Conservation (phyloP, 768 basidiomycete species). For the Suillus subalutaceus region DNA sequence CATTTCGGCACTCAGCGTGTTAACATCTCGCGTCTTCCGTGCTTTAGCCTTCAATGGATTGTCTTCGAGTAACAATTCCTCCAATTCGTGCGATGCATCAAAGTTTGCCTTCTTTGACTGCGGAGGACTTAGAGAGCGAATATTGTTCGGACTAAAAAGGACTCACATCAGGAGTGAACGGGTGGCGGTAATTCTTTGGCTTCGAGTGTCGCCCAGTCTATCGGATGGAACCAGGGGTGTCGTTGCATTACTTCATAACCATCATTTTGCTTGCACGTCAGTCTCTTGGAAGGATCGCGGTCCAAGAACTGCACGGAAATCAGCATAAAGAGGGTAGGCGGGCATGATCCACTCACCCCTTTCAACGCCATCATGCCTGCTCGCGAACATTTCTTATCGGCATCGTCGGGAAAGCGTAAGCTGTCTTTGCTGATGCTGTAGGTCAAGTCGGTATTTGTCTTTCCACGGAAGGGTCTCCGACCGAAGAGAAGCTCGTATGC, state of each 20-base stretch:
- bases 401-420: slow-evolving; percentile 90
- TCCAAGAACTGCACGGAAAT: slow-evolving; percentile 71
- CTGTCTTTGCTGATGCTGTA: slow-evolving; percentile 89
- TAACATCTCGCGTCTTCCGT: slow-evolving; percentile 85
- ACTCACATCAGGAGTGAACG: slow-evolving; percentile 85
- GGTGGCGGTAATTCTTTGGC: slow-evolving; percentile 72
- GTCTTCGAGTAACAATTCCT: slow-evolving; percentile 93
- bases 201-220: slow-evolving; percentile 90
- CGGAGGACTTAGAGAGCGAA: neutral
- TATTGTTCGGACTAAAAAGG: slow-evolving; percentile 6
- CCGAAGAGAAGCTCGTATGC: slow-evolving; percentile 93
- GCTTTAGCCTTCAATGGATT: slow-evolving; percentile 95
- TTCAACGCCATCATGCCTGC: slow-evolving; percentile 79
- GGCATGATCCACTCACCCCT: slow-evolving; percentile 57
- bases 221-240: slow-evolving; percentile 85
- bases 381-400: slow-evolving; percentile 74
- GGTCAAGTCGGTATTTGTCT: slow-evolving; percentile 91
- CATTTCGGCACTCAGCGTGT: slow-evolving; percentile 86
- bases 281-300: slow-evolving; percentile 75
- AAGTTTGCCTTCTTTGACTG: slow-evolving; percentile 99
- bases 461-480: slow-evolving; percentile 88
- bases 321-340: slow-evolving; percentile 15
- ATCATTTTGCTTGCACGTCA: slow-evolving; percentile 84
- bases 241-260: slow-evolving; percentile 77
- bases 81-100: slow-evolving; percentile 96